These are phyloP conservation scores for Myriosclerotinia scirpicola DNA, from an alignment of 2,329 filamentous ascomycete species.

Conservation along the genomic window DNA sequence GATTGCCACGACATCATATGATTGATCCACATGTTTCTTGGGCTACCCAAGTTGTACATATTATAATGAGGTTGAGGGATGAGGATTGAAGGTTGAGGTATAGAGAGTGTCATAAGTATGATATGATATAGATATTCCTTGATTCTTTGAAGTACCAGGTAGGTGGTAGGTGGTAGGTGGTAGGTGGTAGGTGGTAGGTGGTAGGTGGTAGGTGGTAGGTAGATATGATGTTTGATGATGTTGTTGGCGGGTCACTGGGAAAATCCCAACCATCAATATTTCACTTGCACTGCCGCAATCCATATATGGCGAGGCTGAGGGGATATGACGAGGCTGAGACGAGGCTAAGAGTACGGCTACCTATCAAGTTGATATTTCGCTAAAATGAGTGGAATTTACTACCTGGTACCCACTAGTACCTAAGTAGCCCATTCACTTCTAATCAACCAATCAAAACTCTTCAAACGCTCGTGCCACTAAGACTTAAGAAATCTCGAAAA, in stretches of 20 bases:
- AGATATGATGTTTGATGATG: neutral
- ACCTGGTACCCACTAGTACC: too few relatives aligned
- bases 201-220: too few relatives aligned
- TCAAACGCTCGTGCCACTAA: constrained; percentile 21
- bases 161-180: too few relatives aligned
- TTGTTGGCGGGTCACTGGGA: neutral
- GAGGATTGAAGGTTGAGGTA: too few relatives aligned
- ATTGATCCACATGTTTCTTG: constrained; percentile 19
- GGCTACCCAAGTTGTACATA: neutral
- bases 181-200: too few relatives aligned
- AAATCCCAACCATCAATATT: neutral
- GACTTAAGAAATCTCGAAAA: constrained; percentile 20
- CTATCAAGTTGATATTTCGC: neutral
- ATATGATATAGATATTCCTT: too few relatives aligned
- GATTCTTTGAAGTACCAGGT: too few relatives aligned
- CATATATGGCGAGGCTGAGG: too few relatives aligned
- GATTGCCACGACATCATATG: constrained; percentile 21
- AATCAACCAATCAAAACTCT: constrained; percentile 10
- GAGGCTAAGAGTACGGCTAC: neutral
- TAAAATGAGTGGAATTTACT: too few relatives aligned
- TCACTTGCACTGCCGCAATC: neutral
- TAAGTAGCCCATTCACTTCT: neutral
- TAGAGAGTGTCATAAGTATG: too few relatives aligned
- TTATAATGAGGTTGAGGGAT: too few relatives aligned
- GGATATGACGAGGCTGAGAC: neutral